These are phyloP conservation scores for Medakamo hakoo DNA, from an alignment of 139 green algal species.

Conservation along the genomic window DNA sequence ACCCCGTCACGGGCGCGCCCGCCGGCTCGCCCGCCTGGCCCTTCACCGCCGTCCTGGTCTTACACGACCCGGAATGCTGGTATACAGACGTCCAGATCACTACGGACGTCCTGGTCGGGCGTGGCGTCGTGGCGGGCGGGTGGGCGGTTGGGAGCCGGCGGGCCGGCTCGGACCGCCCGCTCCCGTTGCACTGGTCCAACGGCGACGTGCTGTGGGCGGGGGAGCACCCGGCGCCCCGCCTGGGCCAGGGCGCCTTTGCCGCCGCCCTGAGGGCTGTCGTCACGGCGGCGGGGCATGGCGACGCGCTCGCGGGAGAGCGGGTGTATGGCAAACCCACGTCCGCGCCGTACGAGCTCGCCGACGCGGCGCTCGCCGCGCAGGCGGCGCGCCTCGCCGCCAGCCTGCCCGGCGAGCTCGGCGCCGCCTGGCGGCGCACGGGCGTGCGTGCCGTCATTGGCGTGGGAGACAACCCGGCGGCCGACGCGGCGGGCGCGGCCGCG, in stretches of 20 bases:
- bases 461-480: constrained; percentile 53
- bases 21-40: too few relatives aligned
- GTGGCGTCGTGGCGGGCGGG: not conserved
- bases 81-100: not conserved
- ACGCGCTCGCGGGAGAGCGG: not conserved
- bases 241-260: constrained; percentile 39
- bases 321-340: constrained; percentile 13
- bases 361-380: not conserved
- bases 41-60: constrained; percentile 9
- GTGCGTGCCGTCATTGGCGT: constrained; percentile 36
- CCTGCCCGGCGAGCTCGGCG: not conserved
- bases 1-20: too few relatives aligned
- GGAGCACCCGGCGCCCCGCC: constrained; percentile 28
- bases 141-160: too few relatives aligned
- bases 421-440: too few relatives aligned
- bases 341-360: constrained; percentile 22
- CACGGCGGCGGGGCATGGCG: constrained; percentile 1
- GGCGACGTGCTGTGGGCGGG: constrained; percentile 46
- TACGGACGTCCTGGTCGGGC: constrained; percentile 5
- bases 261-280: constrained; percentile 20
- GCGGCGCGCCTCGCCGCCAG: not conserved
- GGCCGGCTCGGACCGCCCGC: too few relatives aligned
- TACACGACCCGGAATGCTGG: constrained; percentile 8
- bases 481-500: constrained; percentile 37
- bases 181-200: constrained; percentile 26